phyloP scores from a whole-genome alignment of 2,329 filamentous ascomycete species.

The Aspergillus arachidicola region DNA sequence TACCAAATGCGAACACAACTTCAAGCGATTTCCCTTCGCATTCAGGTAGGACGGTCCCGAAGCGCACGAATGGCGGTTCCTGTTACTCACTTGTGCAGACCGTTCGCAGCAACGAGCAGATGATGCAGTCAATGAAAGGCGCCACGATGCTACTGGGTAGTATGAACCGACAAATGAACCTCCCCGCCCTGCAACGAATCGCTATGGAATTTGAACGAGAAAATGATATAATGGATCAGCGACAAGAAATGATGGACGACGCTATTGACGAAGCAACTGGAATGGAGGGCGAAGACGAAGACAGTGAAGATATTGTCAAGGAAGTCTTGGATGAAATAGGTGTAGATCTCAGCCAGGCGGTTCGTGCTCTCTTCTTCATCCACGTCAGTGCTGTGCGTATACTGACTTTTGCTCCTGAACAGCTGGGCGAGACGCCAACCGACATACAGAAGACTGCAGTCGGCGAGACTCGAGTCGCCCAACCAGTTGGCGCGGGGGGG shows the following conservation, averaged over 20 bases:
- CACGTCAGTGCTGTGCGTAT: background rate
- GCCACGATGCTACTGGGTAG: slow-evolving; percentile 88
- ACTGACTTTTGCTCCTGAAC: slow-evolving; percentile 27
- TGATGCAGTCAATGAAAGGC: slow-evolving; percentile 99
- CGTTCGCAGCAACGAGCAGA: slow-evolving; percentile 96
- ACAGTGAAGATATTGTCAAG: slow-evolving; percentile 95
- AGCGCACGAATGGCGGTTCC: background rate
- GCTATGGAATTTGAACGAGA: slow-evolving; percentile 99
- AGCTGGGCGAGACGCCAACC: slow-evolving; percentile 91
- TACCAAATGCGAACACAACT: slow-evolving; percentile 97
- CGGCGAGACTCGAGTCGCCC: slow-evolving; percentile 76
- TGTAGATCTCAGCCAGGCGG: slow-evolving; percentile 84
- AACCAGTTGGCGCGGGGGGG: slow-evolving; percentile 67
- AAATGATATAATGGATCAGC: slow-evolving; percentile 98
- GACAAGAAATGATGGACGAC: slow-evolving; percentile 99
- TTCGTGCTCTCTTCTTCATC: slow-evolving; percentile 54
- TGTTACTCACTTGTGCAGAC: slow-evolving; percentile 60
- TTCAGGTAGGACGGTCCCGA: slow-evolving; percentile 68
- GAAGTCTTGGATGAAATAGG: slow-evolving; percentile 97
- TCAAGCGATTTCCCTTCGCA: slow-evolving; percentile 90
- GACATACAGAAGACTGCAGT: slow-evolving; percentile 75
- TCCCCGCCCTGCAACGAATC: slow-evolving; percentile 91
- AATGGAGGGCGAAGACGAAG: slow-evolving; percentile 78
- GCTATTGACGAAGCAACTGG: slow-evolving; percentile 97
- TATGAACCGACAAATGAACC: slow-evolving; percentile 98